A percentile compares a stretch with the other conserved stretches of the same genome.
Conservation (phyloP, 768 basidiomycete species). For the Pleurotus djamor region DNA sequence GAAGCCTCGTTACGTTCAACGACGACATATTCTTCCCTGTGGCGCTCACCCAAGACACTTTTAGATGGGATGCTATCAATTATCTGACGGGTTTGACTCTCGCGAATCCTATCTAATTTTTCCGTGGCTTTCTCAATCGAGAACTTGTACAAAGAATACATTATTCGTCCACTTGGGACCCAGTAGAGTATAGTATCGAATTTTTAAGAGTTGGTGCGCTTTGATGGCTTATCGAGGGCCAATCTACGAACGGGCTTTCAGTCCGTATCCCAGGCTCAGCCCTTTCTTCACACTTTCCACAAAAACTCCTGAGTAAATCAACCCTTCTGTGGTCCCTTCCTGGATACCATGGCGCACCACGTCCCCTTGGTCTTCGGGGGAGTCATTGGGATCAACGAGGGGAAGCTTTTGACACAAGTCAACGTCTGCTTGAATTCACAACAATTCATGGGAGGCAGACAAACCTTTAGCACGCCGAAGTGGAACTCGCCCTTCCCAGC, state of each 20-base stretch:
- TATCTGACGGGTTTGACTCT: background rate
- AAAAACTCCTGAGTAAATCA: slow-evolving; percentile 59
- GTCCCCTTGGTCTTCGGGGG: slow-evolving; percentile 44
- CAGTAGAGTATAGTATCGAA: no score
- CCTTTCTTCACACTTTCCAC: slow-evolving; percentile 39
- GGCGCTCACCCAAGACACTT: background rate
- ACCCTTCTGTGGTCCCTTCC: slow-evolving; percentile 51
- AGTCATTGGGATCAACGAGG: slow-evolving; percentile 43
- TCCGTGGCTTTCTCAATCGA: no score
- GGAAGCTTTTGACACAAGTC: slow-evolving; percentile 38
- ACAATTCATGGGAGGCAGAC: slow-evolving; percentile 6
- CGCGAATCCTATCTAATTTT: background rate
- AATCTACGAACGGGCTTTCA: background rate
- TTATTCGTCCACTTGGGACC: no score
- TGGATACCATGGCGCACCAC: slow-evolving; percentile 61
- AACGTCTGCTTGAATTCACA: background rate
- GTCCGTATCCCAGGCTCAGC: slow-evolving; percentile 30
- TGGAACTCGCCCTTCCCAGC: slow-evolving; percentile 59
- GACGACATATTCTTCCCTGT: slow-evolving; percentile 6
- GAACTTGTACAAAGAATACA: no score
- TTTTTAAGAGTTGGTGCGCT: no score
- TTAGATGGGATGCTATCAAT: background rate
- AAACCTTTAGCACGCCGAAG: slow-evolving; percentile 57
- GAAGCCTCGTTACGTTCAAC: background rate
- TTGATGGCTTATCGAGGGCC: background rate